Base-by-base conservation (phyloP, 257 asterid genomes). In the Scutellaria baicalensis region DNA sequence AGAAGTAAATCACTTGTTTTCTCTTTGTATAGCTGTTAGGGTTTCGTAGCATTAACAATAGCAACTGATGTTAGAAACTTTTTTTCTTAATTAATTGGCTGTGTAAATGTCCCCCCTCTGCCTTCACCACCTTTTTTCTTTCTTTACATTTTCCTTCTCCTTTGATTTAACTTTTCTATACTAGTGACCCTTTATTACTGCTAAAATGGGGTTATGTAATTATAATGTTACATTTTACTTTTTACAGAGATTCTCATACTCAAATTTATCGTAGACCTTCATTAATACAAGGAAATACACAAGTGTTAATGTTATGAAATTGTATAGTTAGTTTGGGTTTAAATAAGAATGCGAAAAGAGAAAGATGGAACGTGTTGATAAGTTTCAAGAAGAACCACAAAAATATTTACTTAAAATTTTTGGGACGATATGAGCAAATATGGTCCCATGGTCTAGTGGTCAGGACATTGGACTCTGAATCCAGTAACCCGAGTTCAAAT, bases 381-480 rank as follows among this genome's bases (percentile, higher is more conserved):
- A n/a, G n/a, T n/a, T n/a, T n/a, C n/a, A n/a, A n/a, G n/a, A n/a
- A n/a, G n/a, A n/a, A n/a, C n/a, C n/a, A n/a, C n/a, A n/a, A n/a
- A n/a, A n/a, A n/a, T n/a, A n/a, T n/a, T n/a, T 42, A 6, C 0
- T 4, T 44, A 45, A 45, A 3, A 45, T 45, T 11, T 21, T 7
- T 56, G 9, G 10, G 33, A 38, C 1, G 1, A 0, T 0, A 9
- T 0, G 0, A 8, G 4, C 0, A 8, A 38, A 17, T 3, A 23
- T 9, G 91, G 91, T 89, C 93, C 89, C 86, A 86, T 86, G 89
- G 95, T 88, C 93, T 86, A 88, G 96, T 71, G 93, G 93, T 88
- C 6, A 90, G 95, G 97, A 90, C 91, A 86, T 90, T 88, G 91
- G 96, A 86, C 93, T 88, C 96, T 90, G 93, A 90, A 88, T 88